Evolutionary conservation across 2,329 filamentous ascomycete genomes (phyloP).

Genomic region (Exophiala viscosa): DNA sequence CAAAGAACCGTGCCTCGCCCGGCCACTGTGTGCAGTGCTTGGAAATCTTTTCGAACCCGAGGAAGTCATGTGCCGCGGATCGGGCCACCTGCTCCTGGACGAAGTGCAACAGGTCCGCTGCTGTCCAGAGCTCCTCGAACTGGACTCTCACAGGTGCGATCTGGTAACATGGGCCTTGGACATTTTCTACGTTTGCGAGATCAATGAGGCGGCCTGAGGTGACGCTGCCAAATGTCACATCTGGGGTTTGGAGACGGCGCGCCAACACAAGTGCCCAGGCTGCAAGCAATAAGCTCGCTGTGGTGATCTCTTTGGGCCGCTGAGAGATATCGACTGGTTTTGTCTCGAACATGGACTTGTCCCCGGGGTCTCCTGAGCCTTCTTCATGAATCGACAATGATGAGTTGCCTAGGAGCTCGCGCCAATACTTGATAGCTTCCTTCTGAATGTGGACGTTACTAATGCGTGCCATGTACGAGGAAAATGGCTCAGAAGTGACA

Average conservation of each 20-base stretch:
- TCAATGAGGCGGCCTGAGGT: slow-evolving; percentile 62
- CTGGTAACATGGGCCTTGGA: slow-evolving; percentile 65
- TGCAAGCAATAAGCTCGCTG: slow-evolving; percentile 62
- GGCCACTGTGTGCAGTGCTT: slow-evolving; percentile 47
- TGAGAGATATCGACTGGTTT: slow-evolving; percentile 38
- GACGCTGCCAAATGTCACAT: slow-evolving; percentile 64
- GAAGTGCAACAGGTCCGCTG: slow-evolving; percentile 49
- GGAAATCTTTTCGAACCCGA: slow-evolving; percentile 55
- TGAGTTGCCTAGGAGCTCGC: slow-evolving; percentile 54
- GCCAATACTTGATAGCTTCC: slow-evolving; percentile 50
- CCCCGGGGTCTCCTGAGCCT: background rate
- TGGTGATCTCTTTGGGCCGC: slow-evolving; percentile 55
- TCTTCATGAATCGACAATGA: slow-evolving; percentile 38
- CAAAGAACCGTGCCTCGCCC: slow-evolving; percentile 45
- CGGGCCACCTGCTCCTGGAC: slow-evolving; percentile 56
- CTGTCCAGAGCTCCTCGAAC: slow-evolving; percentile 52
- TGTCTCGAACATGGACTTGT: slow-evolving; percentile 10
- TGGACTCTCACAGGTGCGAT: slow-evolving; percentile 63
- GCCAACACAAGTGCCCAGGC: slow-evolving; percentile 64
- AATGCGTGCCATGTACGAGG: slow-evolving; percentile 43
- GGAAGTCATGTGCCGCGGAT: slow-evolving; percentile 54
- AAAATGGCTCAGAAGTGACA: slow-evolving; percentile 42
- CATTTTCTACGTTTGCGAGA: slow-evolving; percentile 52
- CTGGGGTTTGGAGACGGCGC: slow-evolving; percentile 48
- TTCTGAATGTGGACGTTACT: slow-evolving; percentile 43